Evolutionary conservation across 1,284 basidiomycete species (phyloP).

Genomic region (Tilletia indica): DNA sequence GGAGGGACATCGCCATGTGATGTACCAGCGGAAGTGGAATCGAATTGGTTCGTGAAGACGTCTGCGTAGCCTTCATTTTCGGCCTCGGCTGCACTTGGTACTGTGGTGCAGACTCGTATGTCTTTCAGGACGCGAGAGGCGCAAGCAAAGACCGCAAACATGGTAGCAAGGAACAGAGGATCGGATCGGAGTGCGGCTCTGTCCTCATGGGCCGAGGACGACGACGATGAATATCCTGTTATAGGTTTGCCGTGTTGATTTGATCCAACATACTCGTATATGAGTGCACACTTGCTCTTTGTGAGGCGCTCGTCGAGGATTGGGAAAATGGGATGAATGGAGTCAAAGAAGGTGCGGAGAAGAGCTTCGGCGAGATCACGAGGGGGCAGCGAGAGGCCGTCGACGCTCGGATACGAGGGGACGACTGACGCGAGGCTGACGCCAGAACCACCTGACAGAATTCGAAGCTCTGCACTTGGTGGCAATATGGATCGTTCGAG

Average conservation of each 20-base stretch:
- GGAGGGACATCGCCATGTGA: background rate
- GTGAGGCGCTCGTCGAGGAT: constrained; percentile 11
- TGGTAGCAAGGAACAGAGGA: constrained; percentile 13
- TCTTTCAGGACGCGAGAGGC: constrained; percentile 9
- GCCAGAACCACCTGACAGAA: background rate
- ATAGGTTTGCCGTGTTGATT: no score
- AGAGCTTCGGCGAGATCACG: constrained; percentile 17
- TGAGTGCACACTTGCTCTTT: background rate
- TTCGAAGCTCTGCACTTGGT: background rate
- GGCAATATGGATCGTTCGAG: constrained; percentile 14
- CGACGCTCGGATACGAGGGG: background rate
- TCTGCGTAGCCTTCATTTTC: constrained; percentile 15
- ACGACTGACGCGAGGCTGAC: background rate
- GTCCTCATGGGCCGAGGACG: no score
- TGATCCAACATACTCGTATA: background rate
- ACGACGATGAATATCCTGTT: background rate
- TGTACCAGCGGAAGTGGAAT: background rate
- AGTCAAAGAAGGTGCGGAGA: constrained; percentile 22
- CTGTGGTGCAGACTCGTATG: constrained; percentile 15
- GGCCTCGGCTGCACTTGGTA: background rate
- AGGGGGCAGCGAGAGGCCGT: constrained; percentile 11
- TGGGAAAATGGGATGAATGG: constrained; percentile 24
- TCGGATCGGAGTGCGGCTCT: background rate
- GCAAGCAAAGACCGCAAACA: constrained; percentile 24
- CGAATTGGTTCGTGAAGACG: background rate